Conservation (phyloP, 1,139 yeast species). For the Saccharomyces hybrid region DNA sequence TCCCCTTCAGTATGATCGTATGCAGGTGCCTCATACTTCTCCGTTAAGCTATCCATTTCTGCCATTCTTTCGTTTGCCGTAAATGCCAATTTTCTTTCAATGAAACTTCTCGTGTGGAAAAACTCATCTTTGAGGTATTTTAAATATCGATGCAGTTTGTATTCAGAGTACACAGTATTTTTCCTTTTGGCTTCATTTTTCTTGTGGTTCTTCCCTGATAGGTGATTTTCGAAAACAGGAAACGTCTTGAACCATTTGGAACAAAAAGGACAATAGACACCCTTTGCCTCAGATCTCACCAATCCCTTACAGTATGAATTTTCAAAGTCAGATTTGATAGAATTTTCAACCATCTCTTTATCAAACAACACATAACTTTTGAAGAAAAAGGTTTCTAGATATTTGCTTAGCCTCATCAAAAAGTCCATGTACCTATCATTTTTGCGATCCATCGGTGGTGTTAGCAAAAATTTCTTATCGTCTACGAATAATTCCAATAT, state of each 20-base stretch:
- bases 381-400: slow-evolving; percentile 41
- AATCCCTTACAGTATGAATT: slow-evolving; percentile 10
- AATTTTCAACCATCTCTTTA: slow-evolving; percentile 32
- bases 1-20: slow-evolving; percentile 23
- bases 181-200: slow-evolving; percentile 36
- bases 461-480: slow-evolving; percentile 18
- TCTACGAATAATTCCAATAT: slow-evolving; percentile 36
- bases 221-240: slow-evolving; percentile 62
- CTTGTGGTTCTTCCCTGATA: slow-evolving; percentile 68
- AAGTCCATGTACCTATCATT: slow-evolving; percentile 39
- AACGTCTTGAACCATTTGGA: slow-evolving; percentile 54
- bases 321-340: slow-evolving; percentile 35
- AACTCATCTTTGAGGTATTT: slow-evolving; percentile 15
- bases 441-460: slow-evolving; percentile 29
- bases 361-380: slow-evolving; percentile 48
- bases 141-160: slow-evolving; percentile 18
- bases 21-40: slow-evolving; percentile 29
- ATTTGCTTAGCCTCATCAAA: slow-evolving; percentile 38
- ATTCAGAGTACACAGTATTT: slow-evolving; percentile 19
- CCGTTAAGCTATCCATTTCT: slow-evolving; percentile 57
- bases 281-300: slow-evolving; percentile 24
- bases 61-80: slow-evolving; percentile 37
- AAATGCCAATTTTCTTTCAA: slow-evolving; percentile 59
- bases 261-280: slow-evolving; percentile 58
- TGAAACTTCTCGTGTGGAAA: slow-evolving; percentile 49